phyloP scores from a whole-genome alignment of 2,329 filamentous ascomycete genomes.

The Curvularia spicifera region DNA sequence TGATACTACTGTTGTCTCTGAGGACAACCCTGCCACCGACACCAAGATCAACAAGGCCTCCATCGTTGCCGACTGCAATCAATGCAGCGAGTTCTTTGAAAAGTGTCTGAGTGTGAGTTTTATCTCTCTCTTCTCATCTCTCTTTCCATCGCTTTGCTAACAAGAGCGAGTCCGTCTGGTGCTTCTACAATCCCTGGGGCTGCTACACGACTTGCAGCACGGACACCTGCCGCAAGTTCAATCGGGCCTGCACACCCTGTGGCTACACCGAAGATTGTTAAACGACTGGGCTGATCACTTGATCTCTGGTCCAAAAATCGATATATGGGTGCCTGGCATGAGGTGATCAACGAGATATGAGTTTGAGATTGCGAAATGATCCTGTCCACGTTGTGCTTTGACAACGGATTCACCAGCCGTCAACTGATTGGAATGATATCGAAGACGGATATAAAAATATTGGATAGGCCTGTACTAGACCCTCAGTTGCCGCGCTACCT shows the following conservation, averaged over 20 bases:
- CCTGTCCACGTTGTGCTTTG: not conserved
- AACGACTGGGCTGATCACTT: not conserved
- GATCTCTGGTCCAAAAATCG: not conserved
- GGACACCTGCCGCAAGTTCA: not conserved
- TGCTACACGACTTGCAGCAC: not conserved
- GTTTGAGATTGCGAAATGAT: not conserved
- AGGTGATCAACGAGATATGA: not conserved
- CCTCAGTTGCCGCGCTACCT: not conserved
- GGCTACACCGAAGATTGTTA: not conserved
- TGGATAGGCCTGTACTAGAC: not conserved
- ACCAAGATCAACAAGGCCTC: not conserved
- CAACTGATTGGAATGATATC: not conserved
- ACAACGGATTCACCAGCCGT: not conserved
- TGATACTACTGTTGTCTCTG: not conserved
- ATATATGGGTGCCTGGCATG: not conserved
- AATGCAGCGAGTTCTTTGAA: not conserved
- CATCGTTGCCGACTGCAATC: not conserved
- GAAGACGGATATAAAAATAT: not conserved
- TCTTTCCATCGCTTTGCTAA: not conserved
- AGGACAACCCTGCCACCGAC: not conserved
- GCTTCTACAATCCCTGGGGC: not conserved
- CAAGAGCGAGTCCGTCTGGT: not conserved
- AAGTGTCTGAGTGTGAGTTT: not conserved
- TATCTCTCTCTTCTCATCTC: not conserved
- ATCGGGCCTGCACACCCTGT: not conserved